phyloP scores from a whole-genome alignment of 192 early-diverging fungal genomes.

The Mortierella alpina region DNA sequence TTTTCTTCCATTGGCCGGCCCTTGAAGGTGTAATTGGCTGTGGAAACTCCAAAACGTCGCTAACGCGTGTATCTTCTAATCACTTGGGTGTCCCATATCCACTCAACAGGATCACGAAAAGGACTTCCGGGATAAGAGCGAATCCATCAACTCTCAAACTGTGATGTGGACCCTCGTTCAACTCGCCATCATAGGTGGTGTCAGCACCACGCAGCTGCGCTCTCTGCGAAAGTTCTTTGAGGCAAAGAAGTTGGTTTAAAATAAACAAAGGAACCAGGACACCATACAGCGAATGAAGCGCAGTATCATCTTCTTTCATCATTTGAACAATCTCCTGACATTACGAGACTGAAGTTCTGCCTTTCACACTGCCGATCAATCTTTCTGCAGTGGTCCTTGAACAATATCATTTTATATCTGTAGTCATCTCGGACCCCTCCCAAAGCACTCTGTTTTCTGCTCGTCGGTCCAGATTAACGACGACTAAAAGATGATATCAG shows the following conservation, averaged over 20 bases:
- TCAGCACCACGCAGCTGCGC: constrained; percentile 86
- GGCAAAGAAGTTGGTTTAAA: constrained; percentile 90
- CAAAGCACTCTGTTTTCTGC: too few species aligned
- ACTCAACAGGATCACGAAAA: constrained; percentile 80
- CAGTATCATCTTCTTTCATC: too few species aligned
- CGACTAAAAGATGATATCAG: too few species aligned
- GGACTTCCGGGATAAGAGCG: constrained; percentile 88
- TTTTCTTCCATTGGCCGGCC: constrained; percentile 12
- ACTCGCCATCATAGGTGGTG: constrained; percentile 77
- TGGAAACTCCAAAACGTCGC: neutral
- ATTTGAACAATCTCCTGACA: too few species aligned
- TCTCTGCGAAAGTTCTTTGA: constrained; percentile 89
- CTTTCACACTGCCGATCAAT: too few species aligned
- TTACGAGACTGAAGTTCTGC: too few species aligned
- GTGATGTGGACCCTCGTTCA: constrained; percentile 92
- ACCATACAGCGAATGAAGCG: too few species aligned
- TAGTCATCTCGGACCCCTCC: too few species aligned
- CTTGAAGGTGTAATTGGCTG: neutral
- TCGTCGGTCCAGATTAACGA: too few species aligned
- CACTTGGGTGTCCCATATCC: constrained; percentile 1
- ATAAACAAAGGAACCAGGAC: too few species aligned
- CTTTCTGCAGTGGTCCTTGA: too few species aligned
- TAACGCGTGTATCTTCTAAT: constrained; percentile 1
- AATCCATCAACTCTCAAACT: constrained; percentile 84
- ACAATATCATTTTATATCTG: too few species aligned